Conservation (phyloP, 2,329 filamentous ascomycete species). For the Neofusicoccum ribis region DNA sequence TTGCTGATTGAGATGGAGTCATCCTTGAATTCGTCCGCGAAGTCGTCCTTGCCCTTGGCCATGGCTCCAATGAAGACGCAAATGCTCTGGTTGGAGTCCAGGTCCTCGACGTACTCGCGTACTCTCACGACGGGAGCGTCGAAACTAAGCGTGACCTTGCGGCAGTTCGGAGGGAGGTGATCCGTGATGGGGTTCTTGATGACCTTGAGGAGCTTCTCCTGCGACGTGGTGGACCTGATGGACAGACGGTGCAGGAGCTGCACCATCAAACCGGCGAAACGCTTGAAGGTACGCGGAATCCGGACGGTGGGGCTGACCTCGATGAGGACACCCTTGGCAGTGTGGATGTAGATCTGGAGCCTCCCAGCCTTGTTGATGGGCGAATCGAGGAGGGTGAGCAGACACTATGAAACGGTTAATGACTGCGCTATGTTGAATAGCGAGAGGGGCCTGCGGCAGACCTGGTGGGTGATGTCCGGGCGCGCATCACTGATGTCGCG, state of each 20-base stretch:
- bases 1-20: slow-evolving; percentile 99
- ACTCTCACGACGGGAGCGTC: slow-evolving; percentile 85
- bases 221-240: slow-evolving; percentile 93
- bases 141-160: slow-evolving; percentile 95
- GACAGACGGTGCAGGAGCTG: slow-evolving; percentile 93
- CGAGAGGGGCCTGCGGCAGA: slow-evolving; percentile 46
- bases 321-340: slow-evolving; percentile 93
- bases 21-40: slow-evolving; percentile 91
- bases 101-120: slow-evolving; percentile 79
- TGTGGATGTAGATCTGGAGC: slow-evolving; percentile 98
- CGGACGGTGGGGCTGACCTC: slow-evolving; percentile 97
- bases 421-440: slow-evolving; percentile 24
- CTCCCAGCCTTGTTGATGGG: slow-evolving; percentile 98
- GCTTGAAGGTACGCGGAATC: slow-evolving; percentile 97
- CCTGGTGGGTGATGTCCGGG: slow-evolving; percentile 98
- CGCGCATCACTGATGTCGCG: slow-evolving; percentile 96
- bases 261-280: slow-evolving; percentile 97
- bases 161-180: slow-evolving; percentile 93
- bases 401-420: slow-evolving; percentile 64
- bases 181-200: slow-evolving; percentile 98
- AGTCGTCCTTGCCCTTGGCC: slow-evolving; percentile 95
- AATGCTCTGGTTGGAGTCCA: slow-evolving; percentile 84
- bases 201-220: slow-evolving; percentile 95
- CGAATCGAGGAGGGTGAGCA: slow-evolving; percentile 94
- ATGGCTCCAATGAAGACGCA: slow-evolving; percentile 98